Evolutionary conservation across 2,329 filamentous ascomycete species (phyloP).

Genomic region (Colletotrichum orbiculare): DNA sequence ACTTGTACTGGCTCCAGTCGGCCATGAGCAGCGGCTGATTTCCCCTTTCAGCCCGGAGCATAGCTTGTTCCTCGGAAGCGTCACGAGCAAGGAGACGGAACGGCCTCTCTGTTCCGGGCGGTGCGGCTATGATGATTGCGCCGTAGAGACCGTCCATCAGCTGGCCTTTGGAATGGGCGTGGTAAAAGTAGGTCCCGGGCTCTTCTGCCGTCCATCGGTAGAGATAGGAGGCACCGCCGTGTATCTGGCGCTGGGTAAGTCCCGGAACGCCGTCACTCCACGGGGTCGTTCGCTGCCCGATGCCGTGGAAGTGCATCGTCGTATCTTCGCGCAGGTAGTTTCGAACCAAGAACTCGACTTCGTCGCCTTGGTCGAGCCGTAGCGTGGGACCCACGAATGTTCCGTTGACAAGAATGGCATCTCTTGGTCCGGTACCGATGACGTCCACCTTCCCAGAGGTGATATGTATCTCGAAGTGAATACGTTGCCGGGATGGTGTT

Average conservation of each 20-base stretch:
- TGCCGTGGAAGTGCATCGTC: slow-evolving; percentile 45
- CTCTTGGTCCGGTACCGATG: slow-evolving; percentile 8
- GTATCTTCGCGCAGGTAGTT: slow-evolving; percentile 45
- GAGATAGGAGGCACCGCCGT: slow-evolving; percentile 47
- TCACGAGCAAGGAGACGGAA: slow-evolving; percentile 12
- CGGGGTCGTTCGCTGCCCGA: slow-evolving; percentile 40
- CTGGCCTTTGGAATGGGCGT: slow-evolving; percentile 20
- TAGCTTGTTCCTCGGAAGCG: background rate
- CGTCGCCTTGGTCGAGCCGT: slow-evolving; percentile 33
- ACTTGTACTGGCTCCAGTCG: slow-evolving; percentile 37
- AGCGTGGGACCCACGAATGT: slow-evolving; percentile 35
- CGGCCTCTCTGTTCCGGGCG: background rate
- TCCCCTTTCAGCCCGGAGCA: background rate
- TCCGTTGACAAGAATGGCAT: slow-evolving; percentile 28
- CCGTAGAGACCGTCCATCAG: slow-evolving; percentile 35
- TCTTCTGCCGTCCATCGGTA: slow-evolving; percentile 43
- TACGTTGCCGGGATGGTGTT: background rate
- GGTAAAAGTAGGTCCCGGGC: slow-evolving; percentile 33
- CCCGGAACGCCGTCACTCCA: slow-evolving; percentile 61
- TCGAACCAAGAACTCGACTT: slow-evolving; percentile 39
- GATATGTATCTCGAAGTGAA: slow-evolving; percentile 13
- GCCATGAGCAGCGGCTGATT: slow-evolving; percentile 30
- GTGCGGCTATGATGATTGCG: slow-evolving; percentile 8
- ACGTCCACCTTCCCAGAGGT: slow-evolving; percentile 2
- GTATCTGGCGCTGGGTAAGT: slow-evolving; percentile 53